phyloP scores from a whole-genome alignment of 176 grass and related monocot genomes.

The Carex myosuroides region DNA sequence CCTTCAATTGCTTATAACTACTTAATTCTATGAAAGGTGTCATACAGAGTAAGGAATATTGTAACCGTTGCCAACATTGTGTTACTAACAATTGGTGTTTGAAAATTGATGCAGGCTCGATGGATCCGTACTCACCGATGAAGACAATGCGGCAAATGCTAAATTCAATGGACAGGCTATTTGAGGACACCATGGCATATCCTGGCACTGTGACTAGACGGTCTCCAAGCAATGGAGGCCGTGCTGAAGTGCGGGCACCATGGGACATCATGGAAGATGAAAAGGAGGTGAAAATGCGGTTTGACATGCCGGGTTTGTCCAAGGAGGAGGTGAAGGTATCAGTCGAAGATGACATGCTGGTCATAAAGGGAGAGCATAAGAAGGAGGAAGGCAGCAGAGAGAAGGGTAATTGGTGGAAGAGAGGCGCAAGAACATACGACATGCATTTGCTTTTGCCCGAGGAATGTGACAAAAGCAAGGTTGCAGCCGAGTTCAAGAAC shows the following conservation, averaged over 20 bases:
- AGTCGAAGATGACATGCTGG: constrained; percentile 22
- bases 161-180: constrained; percentile 81
- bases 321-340: constrained; percentile 16
- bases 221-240: not conserved
- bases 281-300: constrained; percentile 25
- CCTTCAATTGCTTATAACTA: not conserved
- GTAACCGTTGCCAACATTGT: not conserved
- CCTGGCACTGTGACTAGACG: not conserved
- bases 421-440: not conserved
- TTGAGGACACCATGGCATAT: constrained; percentile 37
- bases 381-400: not conserved
- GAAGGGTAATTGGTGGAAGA: not conserved
- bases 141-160: constrained; percentile 83
- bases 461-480: constrained; percentile 22
- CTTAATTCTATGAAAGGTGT: not conserved
- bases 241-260: not conserved
- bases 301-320: constrained; percentile 23
- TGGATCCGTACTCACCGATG: constrained; percentile 74
- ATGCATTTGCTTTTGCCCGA: constrained; percentile 24
- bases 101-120: constrained; percentile 19
- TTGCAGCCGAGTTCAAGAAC: constrained; percentile 25
- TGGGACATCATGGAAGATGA: constrained; percentile 33
- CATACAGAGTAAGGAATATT: no score
- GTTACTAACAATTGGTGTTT: not conserved
- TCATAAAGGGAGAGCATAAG: constrained; percentile 24